These are phyloP conservation scores for Vaccinium corymbosum DNA, from an alignment of 148 eudicot genomes.

Conservation along the genomic window DNA sequence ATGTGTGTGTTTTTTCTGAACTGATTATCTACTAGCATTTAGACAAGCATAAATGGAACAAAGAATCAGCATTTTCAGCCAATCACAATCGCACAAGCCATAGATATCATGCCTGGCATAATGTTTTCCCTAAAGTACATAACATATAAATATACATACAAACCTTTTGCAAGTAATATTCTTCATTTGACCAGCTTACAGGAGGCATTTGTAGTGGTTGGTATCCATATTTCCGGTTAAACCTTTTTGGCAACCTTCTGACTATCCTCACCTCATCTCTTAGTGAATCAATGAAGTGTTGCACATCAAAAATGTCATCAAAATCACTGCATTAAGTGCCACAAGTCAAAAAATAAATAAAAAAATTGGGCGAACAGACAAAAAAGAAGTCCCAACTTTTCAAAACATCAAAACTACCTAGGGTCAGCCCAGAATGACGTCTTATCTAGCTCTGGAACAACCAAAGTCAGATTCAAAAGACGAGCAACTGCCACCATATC, in stretches of 20 bases:
- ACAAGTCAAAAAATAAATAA: constrained; percentile 2
- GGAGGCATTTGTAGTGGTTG: constrained; percentile 78
- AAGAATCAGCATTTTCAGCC: neutral
- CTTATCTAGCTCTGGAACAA: constrained; percentile 97
- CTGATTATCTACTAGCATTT: neutral
- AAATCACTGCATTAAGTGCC: constrained; percentile 60
- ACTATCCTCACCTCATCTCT: constrained; percentile 81
- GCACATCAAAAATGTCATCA: constrained; percentile 86
- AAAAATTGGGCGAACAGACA: neutral
- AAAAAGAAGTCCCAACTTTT: neutral
- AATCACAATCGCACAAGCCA: neutral
- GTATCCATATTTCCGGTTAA: constrained; percentile 50
- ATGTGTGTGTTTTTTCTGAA: neutral
- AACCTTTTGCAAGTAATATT: constrained; percentile 88
- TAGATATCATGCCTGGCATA: neutral
- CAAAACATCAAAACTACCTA: constrained; percentile 43
- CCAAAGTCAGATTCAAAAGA: constrained; percentile 84
- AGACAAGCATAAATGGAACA: neutral
- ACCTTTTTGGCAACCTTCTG: constrained; percentile 75
- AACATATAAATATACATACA: constrained; percentile 4
- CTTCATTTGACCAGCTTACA: constrained; percentile 92
- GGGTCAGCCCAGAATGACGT: constrained; percentile 99
- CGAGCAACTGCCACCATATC: constrained; percentile 97
- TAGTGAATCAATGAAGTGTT: constrained; percentile 81
- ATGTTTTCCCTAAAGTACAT: neutral